phyloP scores from a whole-genome alignment of 2,329 filamentous ascomycete species.

The Claviceps sorghi region DNA sequence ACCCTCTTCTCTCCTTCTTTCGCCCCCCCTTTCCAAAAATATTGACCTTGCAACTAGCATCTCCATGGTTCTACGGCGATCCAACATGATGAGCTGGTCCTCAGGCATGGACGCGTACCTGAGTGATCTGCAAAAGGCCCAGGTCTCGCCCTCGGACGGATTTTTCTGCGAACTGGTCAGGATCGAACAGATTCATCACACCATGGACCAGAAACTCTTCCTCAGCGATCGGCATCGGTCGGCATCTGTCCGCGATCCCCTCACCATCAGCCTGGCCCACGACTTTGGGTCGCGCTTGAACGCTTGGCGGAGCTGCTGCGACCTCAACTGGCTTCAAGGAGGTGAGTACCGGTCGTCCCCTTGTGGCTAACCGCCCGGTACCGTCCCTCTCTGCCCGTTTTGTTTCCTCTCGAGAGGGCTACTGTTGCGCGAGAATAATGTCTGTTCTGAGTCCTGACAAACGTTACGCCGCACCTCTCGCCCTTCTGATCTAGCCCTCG shows the following conservation, averaged over 20 bases:
- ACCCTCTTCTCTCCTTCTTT: no score
- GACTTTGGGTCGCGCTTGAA: not conserved
- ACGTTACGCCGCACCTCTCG: not conserved
- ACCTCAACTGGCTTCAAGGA: not conserved
- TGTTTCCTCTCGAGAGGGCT: no score
- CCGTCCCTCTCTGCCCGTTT: no score
- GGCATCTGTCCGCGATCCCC: not conserved
- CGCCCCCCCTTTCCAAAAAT: not conserved
- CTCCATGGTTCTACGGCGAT: constrained; percentile 1
- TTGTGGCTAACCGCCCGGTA: no score
- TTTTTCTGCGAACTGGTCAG: constrained; percentile 3
- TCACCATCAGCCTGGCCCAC: not conserved
- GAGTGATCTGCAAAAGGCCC: not conserved
- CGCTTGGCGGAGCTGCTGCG: not conserved
- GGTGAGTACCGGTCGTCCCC: not conserved
- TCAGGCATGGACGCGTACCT: constrained; percentile 1
- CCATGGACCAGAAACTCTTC: not conserved
- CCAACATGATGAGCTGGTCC: not conserved
- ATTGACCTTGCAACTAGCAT: not conserved
- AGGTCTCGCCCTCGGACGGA: not conserved
- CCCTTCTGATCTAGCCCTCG: not conserved
- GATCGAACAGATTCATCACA: constrained; percentile 1
- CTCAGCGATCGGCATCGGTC: not conserved
- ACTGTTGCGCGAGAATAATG: not conserved
- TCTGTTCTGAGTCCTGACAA: not conserved